Base-by-base conservation (phyloP, 352 stramenopile genomes). In the Globisporangium orthogonon region DNA sequence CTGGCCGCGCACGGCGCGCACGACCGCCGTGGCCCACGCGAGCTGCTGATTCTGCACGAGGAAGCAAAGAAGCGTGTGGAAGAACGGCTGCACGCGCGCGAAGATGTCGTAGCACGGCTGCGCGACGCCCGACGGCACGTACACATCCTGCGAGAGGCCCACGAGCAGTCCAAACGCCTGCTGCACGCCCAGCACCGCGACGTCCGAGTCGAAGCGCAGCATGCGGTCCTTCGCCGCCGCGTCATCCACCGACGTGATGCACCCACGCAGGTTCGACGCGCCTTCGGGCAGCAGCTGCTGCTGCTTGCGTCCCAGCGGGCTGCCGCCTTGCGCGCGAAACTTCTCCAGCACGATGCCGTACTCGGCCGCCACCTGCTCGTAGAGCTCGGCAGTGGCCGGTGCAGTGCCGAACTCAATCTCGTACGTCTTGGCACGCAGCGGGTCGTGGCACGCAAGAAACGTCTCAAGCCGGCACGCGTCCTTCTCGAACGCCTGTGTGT, bases 321-420 rank as follows among this genome's bases (percentile, higher is more conserved):
- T 11, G 35, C 35, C 35, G 35, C 7, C 43, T 23, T 23, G 23
- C 23, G 23, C 23, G 23, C 23, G 23, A 39, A 83, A 88, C 17
- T 55, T 52, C 48, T 90, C 74, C 2, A 94, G 55, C 9, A 33
- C 43, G 33, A 94, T 71, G 17, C 79, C 84, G 33, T 94, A 94
- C 59, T 94, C 84, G 10, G 60, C 53, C 15, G 91, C 60, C 4
- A 91, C 73, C 57, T 90, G 78, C 30, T 87, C 76, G 51, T 89
- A 91, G 29, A 88, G 54, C 43, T 89, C 78, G 2, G 71, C 73
- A 0, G 78, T 86, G 2, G 76, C 71, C 1, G 76, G 71, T 0
- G 76, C 81, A 0, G 77, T 85, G 35, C 77, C 78, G 45, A 91
- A 91, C 55, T 91, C 82, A 52, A 89, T 87, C 56, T 87, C 82